These are phyloP conservation scores for Scytalidium lignicola DNA, from an alignment of 2,329 filamentous ascomycete species.

Conservation along the genomic window DNA sequence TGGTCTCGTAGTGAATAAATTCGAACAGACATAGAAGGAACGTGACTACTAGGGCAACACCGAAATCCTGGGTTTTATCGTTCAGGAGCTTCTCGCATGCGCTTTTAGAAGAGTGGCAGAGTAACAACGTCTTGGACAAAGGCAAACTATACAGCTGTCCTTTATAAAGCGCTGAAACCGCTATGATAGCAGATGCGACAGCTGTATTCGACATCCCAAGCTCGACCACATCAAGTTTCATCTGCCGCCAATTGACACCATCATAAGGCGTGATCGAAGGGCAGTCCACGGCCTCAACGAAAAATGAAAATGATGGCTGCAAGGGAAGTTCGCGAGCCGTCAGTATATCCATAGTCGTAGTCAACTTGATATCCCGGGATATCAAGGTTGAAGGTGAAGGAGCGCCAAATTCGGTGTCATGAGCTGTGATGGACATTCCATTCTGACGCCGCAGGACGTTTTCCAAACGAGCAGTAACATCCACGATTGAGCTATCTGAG, in stretches of 20 bases:
- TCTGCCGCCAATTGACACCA: slow-evolving; percentile 11
- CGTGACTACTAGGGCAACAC: background rate
- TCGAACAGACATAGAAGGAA: slow-evolving; percentile 16
- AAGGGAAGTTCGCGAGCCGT: slow-evolving; percentile 4
- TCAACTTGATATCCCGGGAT: slow-evolving; percentile 19
- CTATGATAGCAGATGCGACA: slow-evolving; percentile 8
- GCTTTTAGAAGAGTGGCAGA: background rate
- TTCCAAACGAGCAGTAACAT: background rate
- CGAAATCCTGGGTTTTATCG: slow-evolving; percentile 4
- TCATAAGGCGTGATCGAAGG: slow-evolving; percentile 14
- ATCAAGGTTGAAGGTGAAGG: slow-evolving; percentile 10
- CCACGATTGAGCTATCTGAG: background rate
- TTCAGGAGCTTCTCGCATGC: background rate
- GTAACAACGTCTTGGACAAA: slow-evolving; percentile 5
- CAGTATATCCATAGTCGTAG: slow-evolving; percentile 16
- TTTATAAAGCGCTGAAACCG: slow-evolving; percentile 10
- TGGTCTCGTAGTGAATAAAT: slow-evolving; percentile 6
- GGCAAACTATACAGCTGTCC: slow-evolving; percentile 10
- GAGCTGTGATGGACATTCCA: background rate
- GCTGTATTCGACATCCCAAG: slow-evolving; percentile 2
- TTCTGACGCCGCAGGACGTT: background rate
- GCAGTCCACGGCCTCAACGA: slow-evolving; percentile 15
- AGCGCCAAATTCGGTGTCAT: background rate
- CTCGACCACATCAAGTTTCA: slow-evolving; percentile 8
- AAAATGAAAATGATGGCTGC: slow-evolving; percentile 9